A percentile compares a stretch with the other conserved stretches of the same genome.
Evolutionary conservation across 495 filamentous ascomycete species (phyloP).

Genomic region (Parathielavia appendiculata): DNA sequence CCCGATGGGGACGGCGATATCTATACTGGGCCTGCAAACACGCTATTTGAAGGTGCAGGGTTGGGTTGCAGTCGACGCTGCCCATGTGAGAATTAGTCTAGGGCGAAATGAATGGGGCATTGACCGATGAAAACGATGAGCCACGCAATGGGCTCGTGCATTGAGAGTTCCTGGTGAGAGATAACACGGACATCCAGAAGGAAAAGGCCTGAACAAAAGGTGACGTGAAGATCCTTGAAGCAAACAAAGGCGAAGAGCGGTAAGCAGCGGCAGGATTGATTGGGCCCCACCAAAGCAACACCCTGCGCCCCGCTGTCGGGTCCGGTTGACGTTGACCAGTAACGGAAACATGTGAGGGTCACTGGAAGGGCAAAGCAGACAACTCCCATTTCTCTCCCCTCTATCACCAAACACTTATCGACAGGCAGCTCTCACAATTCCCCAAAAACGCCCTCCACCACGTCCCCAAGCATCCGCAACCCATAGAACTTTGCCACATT

Average conservation of each 20-base stretch:
- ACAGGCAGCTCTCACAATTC: constrained; percentile 25
- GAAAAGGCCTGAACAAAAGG: no score
- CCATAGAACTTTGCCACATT: constrained; percentile 73
- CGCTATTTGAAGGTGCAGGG: background rate
- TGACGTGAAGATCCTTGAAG: no score
- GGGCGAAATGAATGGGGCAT: background rate
- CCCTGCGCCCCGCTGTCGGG: no score
- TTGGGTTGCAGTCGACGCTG: constrained; percentile 3
- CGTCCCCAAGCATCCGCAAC: constrained; percentile 70
- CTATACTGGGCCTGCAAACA: no score
- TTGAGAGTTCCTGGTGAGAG: background rate
- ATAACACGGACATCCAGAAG: no score
- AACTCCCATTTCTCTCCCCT: background rate
- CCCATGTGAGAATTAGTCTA: background rate
- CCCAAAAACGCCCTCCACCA: constrained; percentile 58
- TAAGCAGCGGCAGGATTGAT: no score
- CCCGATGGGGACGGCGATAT: no score
- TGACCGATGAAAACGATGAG: background rate
- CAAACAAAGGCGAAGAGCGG: no score
- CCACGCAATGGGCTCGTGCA: background rate
- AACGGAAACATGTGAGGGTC: no score
- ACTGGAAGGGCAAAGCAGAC: background rate
- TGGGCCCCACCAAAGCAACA: no score
- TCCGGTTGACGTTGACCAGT: no score
- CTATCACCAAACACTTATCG: background rate